A percentile compares a stretch with the other conserved stretches of the same genome.
Conservation (phyloP, 1,139 yeast genomes). For the Candida tunisiensis region DNA sequence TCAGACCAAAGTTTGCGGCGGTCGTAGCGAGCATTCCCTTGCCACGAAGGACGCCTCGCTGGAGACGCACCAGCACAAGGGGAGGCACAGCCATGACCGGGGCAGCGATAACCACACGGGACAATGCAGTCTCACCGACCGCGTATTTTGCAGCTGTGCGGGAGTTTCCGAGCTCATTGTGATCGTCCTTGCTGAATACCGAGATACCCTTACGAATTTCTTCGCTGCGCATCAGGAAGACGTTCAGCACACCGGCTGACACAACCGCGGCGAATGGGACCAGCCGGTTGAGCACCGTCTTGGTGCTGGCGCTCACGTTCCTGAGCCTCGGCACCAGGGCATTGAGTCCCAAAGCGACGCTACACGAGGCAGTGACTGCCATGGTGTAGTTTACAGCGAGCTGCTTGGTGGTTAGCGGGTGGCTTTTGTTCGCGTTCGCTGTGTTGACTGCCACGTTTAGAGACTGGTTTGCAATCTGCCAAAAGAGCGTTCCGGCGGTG, state of each 20-base stretch:
- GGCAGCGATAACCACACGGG: constrained; percentile 89
- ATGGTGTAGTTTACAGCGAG: constrained; percentile 59
- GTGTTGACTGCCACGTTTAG: constrained; percentile 92
- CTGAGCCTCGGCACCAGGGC: constrained; percentile 71
- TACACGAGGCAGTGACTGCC: constrained; percentile 90
- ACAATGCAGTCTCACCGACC: constrained; percentile 92
- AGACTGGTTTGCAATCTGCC: constrained; percentile 97
- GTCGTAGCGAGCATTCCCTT: constrained; percentile 31
- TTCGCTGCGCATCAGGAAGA: constrained; percentile 87
- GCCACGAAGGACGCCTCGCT: constrained; percentile 49
- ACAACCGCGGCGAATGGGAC: constrained; percentile 98
- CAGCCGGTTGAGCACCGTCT: constrained; percentile 57
- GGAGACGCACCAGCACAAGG: constrained; percentile 58
- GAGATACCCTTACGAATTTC: constrained; percentile 75
- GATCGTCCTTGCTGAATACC: constrained; percentile 45
- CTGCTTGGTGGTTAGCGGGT: constrained; percentile 69
- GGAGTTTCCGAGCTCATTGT: constrained; percentile 52
- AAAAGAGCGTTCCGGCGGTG: constrained; percentile 76
- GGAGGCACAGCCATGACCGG: constrained; percentile 97
- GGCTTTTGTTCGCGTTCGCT: constrained; percentile 90
- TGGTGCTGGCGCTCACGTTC: constrained; percentile 48
- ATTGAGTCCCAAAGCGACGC: constrained; percentile 87
- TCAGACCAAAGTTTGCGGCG: constrained; percentile 62
- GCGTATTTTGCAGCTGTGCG: constrained; percentile 80
- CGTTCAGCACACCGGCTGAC: constrained; percentile 88